Conservation (phyloP, 352 stramenopile species). For the Aphanomyces invadans region DNA sequence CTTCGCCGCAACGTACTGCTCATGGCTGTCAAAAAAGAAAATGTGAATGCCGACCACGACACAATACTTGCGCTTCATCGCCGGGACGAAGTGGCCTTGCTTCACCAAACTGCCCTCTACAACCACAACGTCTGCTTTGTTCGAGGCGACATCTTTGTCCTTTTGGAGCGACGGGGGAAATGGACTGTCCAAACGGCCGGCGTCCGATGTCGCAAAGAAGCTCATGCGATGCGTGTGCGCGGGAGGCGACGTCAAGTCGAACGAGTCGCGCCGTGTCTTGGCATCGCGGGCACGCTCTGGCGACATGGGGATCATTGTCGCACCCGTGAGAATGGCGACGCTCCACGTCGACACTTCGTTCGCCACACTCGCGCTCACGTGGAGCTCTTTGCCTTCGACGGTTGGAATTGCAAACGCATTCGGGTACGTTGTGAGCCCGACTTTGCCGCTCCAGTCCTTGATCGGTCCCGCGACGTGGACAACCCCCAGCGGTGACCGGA, state of each 20-base stretch:
- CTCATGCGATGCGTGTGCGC: neutral
- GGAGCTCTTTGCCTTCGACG: slow-evolving; percentile 58
- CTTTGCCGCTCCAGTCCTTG: slow-evolving; percentile 54
- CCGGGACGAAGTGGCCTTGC: slow-evolving; percentile 35
- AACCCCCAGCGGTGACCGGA: slow-evolving; percentile 45
- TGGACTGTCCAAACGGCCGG: neutral
- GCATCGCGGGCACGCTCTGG: slow-evolving; percentile 58
- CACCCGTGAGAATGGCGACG: slow-evolving; percentile 53
- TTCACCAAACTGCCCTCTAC: slow-evolving; percentile 55
- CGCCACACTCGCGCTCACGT: slow-evolving; percentile 50
- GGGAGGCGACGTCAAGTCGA: slow-evolving; percentile 43
- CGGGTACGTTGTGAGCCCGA: slow-evolving; percentile 38
- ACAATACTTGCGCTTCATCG: slow-evolving; percentile 63
- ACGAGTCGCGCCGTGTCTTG: slow-evolving; percentile 56
- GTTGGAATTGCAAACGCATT: slow-evolving; percentile 54
- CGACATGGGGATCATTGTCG: slow-evolving; percentile 68
- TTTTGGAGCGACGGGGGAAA: neutral
- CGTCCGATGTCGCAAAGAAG: slow-evolving; percentile 3
- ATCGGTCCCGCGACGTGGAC: slow-evolving; percentile 51
- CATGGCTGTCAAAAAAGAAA: slow-evolving; percentile 38
- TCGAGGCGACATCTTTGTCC: neutral
- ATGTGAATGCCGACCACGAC: slow-evolving; percentile 39
- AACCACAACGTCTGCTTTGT: slow-evolving; percentile 22
- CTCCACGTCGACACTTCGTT: slow-evolving; percentile 66
- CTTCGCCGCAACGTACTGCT: slow-evolving; percentile 28